Evolutionary conservation across 495 filamentous ascomycete species (phyloP).

Genomic region (Chaetomium cochliodes): DNA sequence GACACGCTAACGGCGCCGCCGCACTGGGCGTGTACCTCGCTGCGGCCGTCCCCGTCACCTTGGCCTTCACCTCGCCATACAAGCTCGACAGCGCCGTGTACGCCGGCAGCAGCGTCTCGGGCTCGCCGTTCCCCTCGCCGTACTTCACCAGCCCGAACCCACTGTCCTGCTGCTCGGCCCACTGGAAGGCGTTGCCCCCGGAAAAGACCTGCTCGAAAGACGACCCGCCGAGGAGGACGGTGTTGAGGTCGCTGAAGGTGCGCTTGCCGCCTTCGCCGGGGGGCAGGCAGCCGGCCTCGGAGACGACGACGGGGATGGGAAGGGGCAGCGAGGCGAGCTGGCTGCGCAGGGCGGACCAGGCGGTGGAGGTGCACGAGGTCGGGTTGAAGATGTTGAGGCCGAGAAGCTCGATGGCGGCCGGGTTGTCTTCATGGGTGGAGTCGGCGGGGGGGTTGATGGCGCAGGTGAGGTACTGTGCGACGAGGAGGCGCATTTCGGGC

Average conservation of each 20-base stretch:
- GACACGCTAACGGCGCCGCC: not conserved
- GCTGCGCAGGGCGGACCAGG: not conserved
- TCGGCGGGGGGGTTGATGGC: conserved; percentile 28
- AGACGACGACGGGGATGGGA: not conserved
- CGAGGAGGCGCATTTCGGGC: conserved; percentile 67
- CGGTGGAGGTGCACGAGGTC: not conserved
- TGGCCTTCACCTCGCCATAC: not conserved
- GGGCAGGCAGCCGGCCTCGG: conserved; percentile 2
- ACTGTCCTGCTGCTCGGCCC: conserved; percentile 63
- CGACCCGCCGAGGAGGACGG: not conserved
- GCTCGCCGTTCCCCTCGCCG: not conserved
- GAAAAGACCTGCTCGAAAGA: conserved; percentile 51
- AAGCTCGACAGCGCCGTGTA: conserved; percentile 2
- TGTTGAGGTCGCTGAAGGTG: not conserved
- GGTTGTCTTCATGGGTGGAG: not conserved
- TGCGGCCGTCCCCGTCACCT: not conserved
- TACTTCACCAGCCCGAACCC: conserved; percentile 62
- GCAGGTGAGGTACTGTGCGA: conserved; percentile 80
- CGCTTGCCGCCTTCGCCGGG: not conserved
- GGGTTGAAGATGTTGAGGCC: conserved; percentile 66
- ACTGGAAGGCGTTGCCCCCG: conserved; percentile 72
- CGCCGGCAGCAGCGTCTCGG: not conserved
- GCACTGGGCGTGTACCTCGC: not conserved
- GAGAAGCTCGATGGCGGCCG: conserved; percentile 69
- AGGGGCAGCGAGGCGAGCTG: not conserved